Conservation (phyloP, 2,329 filamentous ascomycete genomes). For the Tolypocladium tropicale region DNA sequence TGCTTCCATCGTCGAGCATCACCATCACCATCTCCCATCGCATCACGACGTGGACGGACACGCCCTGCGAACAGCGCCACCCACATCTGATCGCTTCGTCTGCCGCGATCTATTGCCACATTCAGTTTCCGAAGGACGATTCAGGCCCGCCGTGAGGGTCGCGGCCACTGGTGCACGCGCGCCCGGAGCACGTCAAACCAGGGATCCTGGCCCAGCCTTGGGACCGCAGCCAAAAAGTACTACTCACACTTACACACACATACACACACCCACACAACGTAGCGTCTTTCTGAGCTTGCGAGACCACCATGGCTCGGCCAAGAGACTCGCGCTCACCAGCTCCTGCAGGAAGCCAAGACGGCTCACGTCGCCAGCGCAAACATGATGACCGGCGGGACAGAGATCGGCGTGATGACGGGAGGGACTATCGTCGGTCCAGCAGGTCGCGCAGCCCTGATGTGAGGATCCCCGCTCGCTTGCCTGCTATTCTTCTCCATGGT, state of each 20-base stretch:
- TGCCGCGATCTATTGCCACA: not conserved
- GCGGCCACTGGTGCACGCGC: not conserved
- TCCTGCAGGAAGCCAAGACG: slow-evolving; percentile 78
- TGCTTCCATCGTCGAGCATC: not conserved
- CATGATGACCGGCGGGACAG: slow-evolving; percentile 48
- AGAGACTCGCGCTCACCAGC: slow-evolving; percentile 78
- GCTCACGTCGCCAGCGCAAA: slow-evolving; percentile 58
- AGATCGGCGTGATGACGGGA: slow-evolving; percentile 38
- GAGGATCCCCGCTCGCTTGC: slow-evolving; percentile 21
- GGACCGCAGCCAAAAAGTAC: slow-evolving; percentile 20
- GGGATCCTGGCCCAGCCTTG: not conserved
- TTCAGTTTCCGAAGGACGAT: not conserved
- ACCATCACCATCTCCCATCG: not conserved
- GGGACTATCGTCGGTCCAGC: slow-evolving; percentile 44
- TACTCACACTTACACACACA: slow-evolving; percentile 27
- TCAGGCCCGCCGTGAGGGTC: not conserved
- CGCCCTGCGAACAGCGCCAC: not conserved
- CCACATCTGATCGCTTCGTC: not conserved
- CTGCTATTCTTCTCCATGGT: slow-evolving; percentile 12
- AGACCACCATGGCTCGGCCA: slow-evolving; percentile 49
- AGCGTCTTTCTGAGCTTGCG: slow-evolving; percentile 30
- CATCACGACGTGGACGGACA: not conserved
- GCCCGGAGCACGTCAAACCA: not conserved
- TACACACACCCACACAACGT: slow-evolving; percentile 21
- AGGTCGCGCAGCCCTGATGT: slow-evolving; percentile 56